phyloP scores from a whole-genome alignment of 495 filamentous ascomycete genomes.

The Penicillium canariense region DNA sequence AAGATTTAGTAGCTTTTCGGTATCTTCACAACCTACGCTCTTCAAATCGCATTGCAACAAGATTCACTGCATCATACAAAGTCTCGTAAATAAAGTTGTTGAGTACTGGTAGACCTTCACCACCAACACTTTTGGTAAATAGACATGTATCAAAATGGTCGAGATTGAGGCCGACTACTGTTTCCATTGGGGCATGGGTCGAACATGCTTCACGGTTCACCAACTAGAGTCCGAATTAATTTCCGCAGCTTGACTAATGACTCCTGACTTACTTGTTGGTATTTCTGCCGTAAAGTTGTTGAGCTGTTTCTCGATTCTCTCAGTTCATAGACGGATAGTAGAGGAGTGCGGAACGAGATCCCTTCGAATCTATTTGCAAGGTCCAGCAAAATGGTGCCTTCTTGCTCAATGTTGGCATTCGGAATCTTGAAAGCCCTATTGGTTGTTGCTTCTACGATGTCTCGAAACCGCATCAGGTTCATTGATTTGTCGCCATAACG shows the following conservation, averaged over 20 bases:
- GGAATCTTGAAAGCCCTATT: slow-evolving; percentile 12
- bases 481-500: slow-evolving; percentile 20
- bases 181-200: slow-evolving; percentile 20
- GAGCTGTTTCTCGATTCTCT: slow-evolving; percentile 9
- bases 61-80: slow-evolving; percentile 2
- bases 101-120: slow-evolving; percentile 10
- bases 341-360: slow-evolving; percentile 14
- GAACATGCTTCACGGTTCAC: slow-evolving; percentile 17
- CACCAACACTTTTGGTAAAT: slow-evolving; percentile 13
- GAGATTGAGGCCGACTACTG: slow-evolving; percentile 15
- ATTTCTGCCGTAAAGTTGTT: slow-evolving; percentile 7
- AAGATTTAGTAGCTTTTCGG: background rate
- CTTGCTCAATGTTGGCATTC: background rate
- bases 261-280: slow-evolving; percentile 16
- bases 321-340: slow-evolving; percentile 14
- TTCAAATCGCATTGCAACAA: slow-evolving; percentile 8
- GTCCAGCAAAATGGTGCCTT: slow-evolving; percentile 12
- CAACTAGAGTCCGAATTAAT: slow-evolving; percentile 10
- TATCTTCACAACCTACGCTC: slow-evolving; percentile 5
- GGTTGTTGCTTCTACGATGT: slow-evolving; percentile 15
- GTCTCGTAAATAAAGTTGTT: slow-evolving; percentile 13
- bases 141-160: slow-evolving; percentile 17
- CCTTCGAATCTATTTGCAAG: slow-evolving; percentile 20
- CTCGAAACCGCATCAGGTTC: slow-evolving; percentile 8
- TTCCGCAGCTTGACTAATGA: background rate